Percentiles rank a stretch among this genome's conserved stretches.
phyloP scores from a whole-genome alignment of 257 asterid species.

The Prunella vulgaris region DNA sequence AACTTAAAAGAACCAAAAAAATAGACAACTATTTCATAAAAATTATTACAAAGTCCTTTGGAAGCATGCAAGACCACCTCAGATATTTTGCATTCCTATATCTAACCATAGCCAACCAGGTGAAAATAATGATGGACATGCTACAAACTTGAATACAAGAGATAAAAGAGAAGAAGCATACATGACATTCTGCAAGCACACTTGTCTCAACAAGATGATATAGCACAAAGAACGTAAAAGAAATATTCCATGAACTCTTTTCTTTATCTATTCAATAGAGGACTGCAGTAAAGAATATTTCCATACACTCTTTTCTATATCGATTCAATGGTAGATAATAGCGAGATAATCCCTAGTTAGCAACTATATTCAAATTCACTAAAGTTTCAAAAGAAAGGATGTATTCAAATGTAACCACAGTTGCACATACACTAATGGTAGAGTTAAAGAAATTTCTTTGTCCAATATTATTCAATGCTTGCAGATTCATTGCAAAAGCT shows the following conservation, averaged over 20 bases:
- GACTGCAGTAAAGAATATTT: not conserved
- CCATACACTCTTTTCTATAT: not conserved
- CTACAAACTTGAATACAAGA: not conserved
- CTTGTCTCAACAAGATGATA: not conserved
- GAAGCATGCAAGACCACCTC: slow-evolving; percentile 1
- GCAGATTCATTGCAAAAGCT: not conserved
- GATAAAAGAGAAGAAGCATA: not conserved
- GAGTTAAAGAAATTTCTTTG: not conserved
- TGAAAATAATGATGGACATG: slow-evolving; percentile 1
- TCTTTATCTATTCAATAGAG: not conserved
- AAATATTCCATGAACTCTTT: not conserved
- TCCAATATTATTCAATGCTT: not conserved
- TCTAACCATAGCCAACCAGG: slow-evolving; percentile 1
- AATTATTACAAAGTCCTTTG: not conserved
- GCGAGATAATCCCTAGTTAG: not conserved
- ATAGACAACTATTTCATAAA: slow-evolving; percentile 6
- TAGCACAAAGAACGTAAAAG: slow-evolving; percentile 5
- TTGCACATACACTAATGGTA: not conserved
- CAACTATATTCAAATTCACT: not conserved
- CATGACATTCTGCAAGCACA: not conserved
- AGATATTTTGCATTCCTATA: slow-evolving; percentile 2
- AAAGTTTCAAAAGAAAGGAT: not conserved
- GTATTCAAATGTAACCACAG: not conserved
- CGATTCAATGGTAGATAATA: not conserved
- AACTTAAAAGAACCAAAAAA: slow-evolving; percentile 6